Evolutionary conservation across 2,329 filamentous ascomycete species (phyloP).

Genomic region (Metarhizium humberi): DNA sequence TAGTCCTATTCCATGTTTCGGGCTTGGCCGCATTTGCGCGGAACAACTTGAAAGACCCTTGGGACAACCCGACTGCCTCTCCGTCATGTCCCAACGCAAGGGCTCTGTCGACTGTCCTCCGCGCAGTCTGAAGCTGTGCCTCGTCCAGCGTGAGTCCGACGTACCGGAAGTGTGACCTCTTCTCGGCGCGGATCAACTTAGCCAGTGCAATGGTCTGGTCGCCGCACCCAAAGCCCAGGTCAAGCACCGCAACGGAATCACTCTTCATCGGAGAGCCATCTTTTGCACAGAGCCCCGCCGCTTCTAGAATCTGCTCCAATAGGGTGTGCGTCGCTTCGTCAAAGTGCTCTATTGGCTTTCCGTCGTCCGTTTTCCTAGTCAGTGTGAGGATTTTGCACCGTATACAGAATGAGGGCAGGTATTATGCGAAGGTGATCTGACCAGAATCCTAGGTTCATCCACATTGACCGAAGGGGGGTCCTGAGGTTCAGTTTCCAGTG

Average conservation of each 20-base stretch:
- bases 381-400: background rate
- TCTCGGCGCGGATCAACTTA: constrained; percentile 12
- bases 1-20: constrained; percentile 24
- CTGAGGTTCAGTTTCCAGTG: constrained; percentile 47
- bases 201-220: constrained; percentile 43
- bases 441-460: constrained; percentile 58
- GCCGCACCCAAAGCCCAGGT: constrained; percentile 50
- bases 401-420: background rate
- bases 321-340: constrained; percentile 39
- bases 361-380: constrained; percentile 21
- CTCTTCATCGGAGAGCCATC: background rate
- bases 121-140: constrained; percentile 31
- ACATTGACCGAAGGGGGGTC: constrained; percentile 40
- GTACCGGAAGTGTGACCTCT: constrained; percentile 29
- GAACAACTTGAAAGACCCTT: constrained; percentile 27
- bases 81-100: constrained; percentile 8
- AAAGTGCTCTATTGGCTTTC: constrained; percentile 24
- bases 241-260: constrained; percentile 29
- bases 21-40: constrained; percentile 40
- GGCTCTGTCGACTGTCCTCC: constrained; percentile 18
- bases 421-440: constrained; percentile 19
- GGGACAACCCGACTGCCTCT: background rate
- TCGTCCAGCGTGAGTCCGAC: constrained; percentile 43
- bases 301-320: constrained; percentile 34
- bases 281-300: constrained; percentile 28